A percentile compares a stretch with the other conserved stretches of the same genome.
Conservation (phyloP, 2,329 filamentous ascomycete genomes). For the Purpureocillium takamizusanense region DNA sequence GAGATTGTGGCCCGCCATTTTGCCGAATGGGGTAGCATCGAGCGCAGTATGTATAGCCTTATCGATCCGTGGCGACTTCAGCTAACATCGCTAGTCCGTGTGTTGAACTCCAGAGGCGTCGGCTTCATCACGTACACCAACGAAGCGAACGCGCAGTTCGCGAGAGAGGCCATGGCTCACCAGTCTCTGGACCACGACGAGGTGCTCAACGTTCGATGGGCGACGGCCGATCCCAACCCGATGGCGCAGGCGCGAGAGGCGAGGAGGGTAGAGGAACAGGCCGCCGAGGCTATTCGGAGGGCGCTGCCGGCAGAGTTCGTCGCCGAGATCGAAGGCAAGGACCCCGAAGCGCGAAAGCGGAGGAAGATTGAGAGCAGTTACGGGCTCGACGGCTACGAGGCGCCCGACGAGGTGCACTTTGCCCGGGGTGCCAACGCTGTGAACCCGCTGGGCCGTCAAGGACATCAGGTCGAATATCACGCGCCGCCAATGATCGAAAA, state of each 20-base stretch:
- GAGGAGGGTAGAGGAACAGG: constrained; percentile 84
- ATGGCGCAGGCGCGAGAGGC: constrained; percentile 90
- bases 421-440: constrained; percentile 65
- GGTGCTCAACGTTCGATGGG: constrained; percentile 93
- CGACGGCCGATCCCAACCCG: constrained; percentile 91
- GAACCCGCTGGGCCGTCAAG: constrained; percentile 47
- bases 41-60: constrained; percentile 45
- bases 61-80: neutral
- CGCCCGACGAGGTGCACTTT: constrained; percentile 90
- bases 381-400: constrained; percentile 84
- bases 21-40: constrained; percentile 90
- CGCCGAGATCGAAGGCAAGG: constrained; percentile 85
- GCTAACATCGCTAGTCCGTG: constrained; percentile 43
- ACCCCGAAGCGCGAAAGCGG: constrained; percentile 78
- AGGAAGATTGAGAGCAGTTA: constrained; percentile 85
- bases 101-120: constrained; percentile 81
- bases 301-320: constrained; percentile 86
- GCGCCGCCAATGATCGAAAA: constrained; percentile 49
- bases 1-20: constrained; percentile 93
- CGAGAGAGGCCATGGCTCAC: constrained; percentile 92
- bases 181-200: constrained; percentile 87
- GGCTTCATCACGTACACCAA: constrained; percentile 93
- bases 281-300: constrained; percentile 82
- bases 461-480: constrained; percentile 55
- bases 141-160: constrained; percentile 82